Percentiles rank a stretch among this genome's conserved stretches.
Evolutionary conservation across 2,329 filamentous ascomycete genomes (phyloP).

Genomic region (Alternaria sp.): DNA sequence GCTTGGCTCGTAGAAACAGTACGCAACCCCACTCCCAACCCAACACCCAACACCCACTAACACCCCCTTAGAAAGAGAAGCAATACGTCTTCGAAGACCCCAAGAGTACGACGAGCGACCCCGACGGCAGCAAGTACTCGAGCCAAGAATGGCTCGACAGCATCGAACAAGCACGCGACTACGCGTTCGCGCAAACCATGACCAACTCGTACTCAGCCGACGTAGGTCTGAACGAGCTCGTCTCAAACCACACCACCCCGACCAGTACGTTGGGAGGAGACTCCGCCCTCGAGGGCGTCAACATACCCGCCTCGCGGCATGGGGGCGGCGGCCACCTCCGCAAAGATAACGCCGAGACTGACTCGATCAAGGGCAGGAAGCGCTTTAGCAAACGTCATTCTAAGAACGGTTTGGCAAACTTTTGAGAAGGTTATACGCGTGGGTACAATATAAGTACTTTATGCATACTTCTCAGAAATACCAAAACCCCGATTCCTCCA

Average conservation of each 20-base stretch:
- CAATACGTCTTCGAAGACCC: conserved; percentile 93
- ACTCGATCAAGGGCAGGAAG: conserved; percentile 65
- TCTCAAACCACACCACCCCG: conserved; percentile 72
- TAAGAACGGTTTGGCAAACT: conserved; percentile 91
- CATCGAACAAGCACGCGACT: conserved; percentile 83
- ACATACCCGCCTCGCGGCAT: conserved; percentile 60
- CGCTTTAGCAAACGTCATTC: conserved; percentile 91
- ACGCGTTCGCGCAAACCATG: conserved; percentile 76
- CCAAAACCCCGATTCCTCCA: too few species aligned
- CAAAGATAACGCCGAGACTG: conserved; percentile 57
- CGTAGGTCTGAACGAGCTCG: conserved; percentile 53
- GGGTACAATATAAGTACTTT: too few species aligned
- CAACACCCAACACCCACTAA: not conserved
- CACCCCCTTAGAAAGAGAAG: conserved; percentile 72
- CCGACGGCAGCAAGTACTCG: conserved; percentile 69
- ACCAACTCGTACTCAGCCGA: conserved; percentile 68
- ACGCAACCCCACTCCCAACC: conserved; percentile 51
- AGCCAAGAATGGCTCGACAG: conserved; percentile 93
- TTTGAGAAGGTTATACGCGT: too few species aligned
- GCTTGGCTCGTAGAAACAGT: conserved; percentile 94
- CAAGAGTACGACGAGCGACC: conserved; percentile 72
- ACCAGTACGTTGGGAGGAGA: conserved; percentile 72
- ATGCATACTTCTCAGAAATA: too few species aligned
- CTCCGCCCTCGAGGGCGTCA: conserved; percentile 50
- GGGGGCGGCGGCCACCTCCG: conserved; percentile 48